These are phyloP conservation scores for Pseudopyricularia javanii DNA, from an alignment of 2,329 filamentous ascomycete genomes.

Conservation along the genomic window DNA sequence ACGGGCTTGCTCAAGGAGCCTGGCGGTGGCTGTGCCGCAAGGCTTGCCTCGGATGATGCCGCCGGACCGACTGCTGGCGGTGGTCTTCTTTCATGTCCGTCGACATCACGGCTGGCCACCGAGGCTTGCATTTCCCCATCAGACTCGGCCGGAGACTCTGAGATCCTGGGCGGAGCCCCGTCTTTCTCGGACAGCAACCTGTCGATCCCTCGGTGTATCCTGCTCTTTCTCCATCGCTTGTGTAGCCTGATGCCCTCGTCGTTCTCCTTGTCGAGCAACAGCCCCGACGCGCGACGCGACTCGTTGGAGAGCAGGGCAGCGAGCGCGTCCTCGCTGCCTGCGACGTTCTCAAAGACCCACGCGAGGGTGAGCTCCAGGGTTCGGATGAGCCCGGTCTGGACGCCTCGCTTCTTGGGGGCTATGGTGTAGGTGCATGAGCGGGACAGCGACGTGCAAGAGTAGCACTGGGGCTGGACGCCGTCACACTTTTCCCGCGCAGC, in stretches of 20 bases:
- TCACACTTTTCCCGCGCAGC: constrained; percentile 62
- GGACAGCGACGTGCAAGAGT: constrained; percentile 50
- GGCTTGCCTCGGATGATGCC: background rate
- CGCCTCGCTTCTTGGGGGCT: constrained; percentile 62
- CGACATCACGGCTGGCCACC: background rate
- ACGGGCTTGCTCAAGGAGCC: background rate
- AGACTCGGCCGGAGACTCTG: constrained; percentile 17
- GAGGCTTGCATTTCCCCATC: constrained; percentile 14
- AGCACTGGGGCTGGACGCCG: constrained; percentile 53
- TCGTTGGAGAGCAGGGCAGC: constrained; percentile 37
- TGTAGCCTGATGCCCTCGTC: constrained; percentile 47
- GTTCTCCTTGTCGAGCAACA: constrained; percentile 39
- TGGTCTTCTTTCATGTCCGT: background rate
- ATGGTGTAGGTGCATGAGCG: constrained; percentile 60
- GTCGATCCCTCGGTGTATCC: constrained; percentile 50
- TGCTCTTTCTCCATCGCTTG: constrained; percentile 49
- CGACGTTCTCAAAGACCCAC: constrained; percentile 50
- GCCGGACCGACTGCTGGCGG: background rate
- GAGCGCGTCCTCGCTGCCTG: constrained; percentile 45
- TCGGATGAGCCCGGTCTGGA: constrained; percentile 70
- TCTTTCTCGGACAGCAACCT: constrained; percentile 39
- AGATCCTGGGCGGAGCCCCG: constrained; percentile 15
- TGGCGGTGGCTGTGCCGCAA: background rate
- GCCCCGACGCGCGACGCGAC: constrained; percentile 24
- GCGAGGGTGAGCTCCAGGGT: constrained; percentile 59